Percentiles rank a stretch among this genome's conserved stretches.
These are phyloP conservation scores for Russula foetens DNA, from an alignment of 768 basidiomycete genomes.

Conservation along the genomic window DNA sequence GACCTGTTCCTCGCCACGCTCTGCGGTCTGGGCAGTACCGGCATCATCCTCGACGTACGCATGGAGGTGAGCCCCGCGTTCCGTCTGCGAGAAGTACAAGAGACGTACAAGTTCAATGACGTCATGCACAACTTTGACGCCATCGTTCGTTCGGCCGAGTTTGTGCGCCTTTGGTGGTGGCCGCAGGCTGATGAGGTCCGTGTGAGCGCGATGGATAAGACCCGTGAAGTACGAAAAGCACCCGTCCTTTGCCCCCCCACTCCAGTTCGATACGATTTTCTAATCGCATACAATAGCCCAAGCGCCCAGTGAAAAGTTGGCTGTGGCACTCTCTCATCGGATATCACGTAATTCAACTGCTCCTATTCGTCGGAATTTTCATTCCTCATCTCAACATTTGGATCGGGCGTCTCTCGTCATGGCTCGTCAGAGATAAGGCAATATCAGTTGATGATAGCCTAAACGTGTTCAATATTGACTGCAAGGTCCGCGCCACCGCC, in stretches of 20 bases:
- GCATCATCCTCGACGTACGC: slow-evolving; percentile 72
- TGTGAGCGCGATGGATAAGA: slow-evolving; percentile 67
- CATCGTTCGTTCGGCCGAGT: slow-evolving; percentile 60
- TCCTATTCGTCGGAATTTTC: slow-evolving; percentile 71
- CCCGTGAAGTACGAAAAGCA: slow-evolving; percentile 54
- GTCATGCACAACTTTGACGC: slow-evolving; percentile 48
- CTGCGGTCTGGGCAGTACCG: slow-evolving; percentile 87
- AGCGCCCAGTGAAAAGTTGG: slow-evolving; percentile 47
- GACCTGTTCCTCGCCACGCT: slow-evolving; percentile 87
- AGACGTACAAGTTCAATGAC: slow-evolving; percentile 53
- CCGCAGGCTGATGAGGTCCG: slow-evolving; percentile 68
- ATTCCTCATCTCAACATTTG: slow-evolving; percentile 52
- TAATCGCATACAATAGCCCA: slow-evolving; percentile 34
- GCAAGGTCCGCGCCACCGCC: slow-evolving; percentile 49
- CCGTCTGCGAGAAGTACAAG: slow-evolving; percentile 65
- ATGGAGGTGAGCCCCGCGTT: slow-evolving; percentile 79
- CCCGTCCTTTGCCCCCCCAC: too few relatives aligned
- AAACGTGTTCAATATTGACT: slow-evolving; percentile 88
- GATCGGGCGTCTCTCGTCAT: slow-evolving; percentile 56
- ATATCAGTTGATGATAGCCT: slow-evolving; percentile 70
- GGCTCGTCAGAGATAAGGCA: slow-evolving; percentile 50
- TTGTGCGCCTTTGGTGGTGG: slow-evolving; percentile 95
- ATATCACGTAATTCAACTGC: slow-evolving; percentile 73
- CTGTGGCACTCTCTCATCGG: slow-evolving; percentile 66
- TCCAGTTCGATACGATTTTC: slow-evolving; percentile 4